Percentiles rank a stretch among this genome's conserved stretches.
These are phyloP conservation scores for Barnettozyma californica DNA, from an alignment of 805 yeast genomes.

Conservation along the genomic window DNA sequence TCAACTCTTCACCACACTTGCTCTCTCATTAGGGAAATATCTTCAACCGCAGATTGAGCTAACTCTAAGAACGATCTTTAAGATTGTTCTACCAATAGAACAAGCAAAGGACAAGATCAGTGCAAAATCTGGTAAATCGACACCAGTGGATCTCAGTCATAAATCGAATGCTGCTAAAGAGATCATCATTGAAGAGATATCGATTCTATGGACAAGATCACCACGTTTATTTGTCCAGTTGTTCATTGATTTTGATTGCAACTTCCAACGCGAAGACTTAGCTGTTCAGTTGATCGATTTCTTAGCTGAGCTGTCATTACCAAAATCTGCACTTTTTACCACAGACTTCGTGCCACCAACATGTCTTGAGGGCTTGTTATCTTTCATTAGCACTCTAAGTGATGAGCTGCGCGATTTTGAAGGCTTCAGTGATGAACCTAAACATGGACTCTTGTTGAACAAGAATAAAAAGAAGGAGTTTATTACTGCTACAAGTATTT, in stretches of 20 bases:
- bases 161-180: slow-evolving; percentile 52
- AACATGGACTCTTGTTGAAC: slow-evolving; percentile 23
- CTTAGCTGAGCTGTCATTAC: slow-evolving; percentile 72
- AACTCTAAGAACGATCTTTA: slow-evolving; percentile 57
- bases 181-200: slow-evolving; percentile 74
- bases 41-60: slow-evolving; percentile 80
- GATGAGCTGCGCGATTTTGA: slow-evolving; percentile 32
- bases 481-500: slow-evolving; percentile 64
- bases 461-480: slow-evolving; percentile 63
- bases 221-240: slow-evolving; percentile 72
- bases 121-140: slow-evolving; percentile 24
- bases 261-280: slow-evolving; percentile 78
- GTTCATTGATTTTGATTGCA: slow-evolving; percentile 85
- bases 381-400: slow-evolving; percentile 59
- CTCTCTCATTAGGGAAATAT: slow-evolving; percentile 57
- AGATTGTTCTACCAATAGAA: slow-evolving; percentile 42
- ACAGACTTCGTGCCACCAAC: slow-evolving; percentile 90
- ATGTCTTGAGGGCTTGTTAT: slow-evolving; percentile 81
- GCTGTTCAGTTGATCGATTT: slow-evolving; percentile 62
- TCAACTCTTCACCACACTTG: slow-evolving; percentile 67
- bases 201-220: slow-evolving; percentile 75
- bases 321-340: slow-evolving; percentile 75
- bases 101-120: slow-evolving; percentile 11
- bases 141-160: slow-evolving; percentile 28
- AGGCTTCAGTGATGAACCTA: slow-evolving; percentile 15